These are phyloP conservation scores for Colletotrichum musae DNA, from an alignment of 2,329 filamentous ascomycete genomes.

Conservation along the genomic window DNA sequence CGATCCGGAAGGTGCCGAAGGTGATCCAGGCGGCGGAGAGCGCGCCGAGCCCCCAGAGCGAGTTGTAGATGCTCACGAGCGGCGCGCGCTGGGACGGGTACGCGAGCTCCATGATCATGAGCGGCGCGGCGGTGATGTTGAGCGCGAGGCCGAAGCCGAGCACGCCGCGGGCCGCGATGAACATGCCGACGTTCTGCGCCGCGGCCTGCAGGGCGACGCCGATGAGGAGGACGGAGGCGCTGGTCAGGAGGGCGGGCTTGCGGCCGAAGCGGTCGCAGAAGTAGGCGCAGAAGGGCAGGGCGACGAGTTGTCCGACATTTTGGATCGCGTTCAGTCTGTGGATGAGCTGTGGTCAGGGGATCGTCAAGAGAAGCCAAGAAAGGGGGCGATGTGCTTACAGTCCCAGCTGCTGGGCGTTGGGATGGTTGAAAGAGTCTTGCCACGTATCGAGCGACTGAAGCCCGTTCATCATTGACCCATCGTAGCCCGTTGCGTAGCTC, in stretches of 20 bases:
- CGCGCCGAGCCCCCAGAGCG: constrained; percentile 39
- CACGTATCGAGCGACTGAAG: constrained; percentile 54
- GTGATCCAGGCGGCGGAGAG: constrained; percentile 42
- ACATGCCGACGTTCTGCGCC: constrained; percentile 61
- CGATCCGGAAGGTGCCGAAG: constrained; percentile 39
- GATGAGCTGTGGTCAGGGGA: not conserved
- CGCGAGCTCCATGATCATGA: constrained; percentile 38
- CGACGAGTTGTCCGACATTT: constrained; percentile 52
- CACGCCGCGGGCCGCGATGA: constrained; percentile 56
- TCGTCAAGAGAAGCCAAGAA: no score
- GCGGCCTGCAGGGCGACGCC: constrained; percentile 58
- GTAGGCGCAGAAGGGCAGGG: constrained; percentile 49
- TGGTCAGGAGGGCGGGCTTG: constrained; percentile 44
- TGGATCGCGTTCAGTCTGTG: constrained; percentile 49
- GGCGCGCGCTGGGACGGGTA: constrained; percentile 34
- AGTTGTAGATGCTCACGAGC: constrained; percentile 34
- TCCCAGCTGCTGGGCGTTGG: constrained; percentile 46
- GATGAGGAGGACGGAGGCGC: constrained; percentile 52
- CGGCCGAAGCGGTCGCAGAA: constrained; percentile 49
- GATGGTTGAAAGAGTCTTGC: constrained; percentile 53
- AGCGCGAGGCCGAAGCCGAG: constrained; percentile 57
- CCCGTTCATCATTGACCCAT: constrained; percentile 59
- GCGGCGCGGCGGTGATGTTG: constrained; percentile 42
- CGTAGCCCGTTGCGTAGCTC: constrained; percentile 43
- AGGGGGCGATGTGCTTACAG: constrained; percentile 33